Percentiles rank a stretch among this genome's conserved stretches.
These are phyloP conservation scores for Endocalyx cinctus DNA, from an alignment of 2,329 filamentous ascomycete genomes.

Conservation along the genomic window DNA sequence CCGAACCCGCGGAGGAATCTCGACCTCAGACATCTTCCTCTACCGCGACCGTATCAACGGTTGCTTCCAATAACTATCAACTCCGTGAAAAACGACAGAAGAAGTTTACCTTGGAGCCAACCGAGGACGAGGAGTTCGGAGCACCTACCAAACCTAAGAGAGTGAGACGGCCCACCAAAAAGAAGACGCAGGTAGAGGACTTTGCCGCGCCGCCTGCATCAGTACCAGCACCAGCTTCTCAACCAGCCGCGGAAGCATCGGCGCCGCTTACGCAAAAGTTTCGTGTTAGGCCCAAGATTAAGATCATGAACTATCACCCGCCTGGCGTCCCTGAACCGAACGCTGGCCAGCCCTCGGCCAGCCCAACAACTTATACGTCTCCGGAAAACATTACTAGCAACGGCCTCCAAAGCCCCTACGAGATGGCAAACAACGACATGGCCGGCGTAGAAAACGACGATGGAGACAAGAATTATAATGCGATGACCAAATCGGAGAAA, in stretches of 20 bases:
- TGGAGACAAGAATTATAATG: slow-evolving; percentile 48
- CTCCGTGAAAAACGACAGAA: slow-evolving; percentile 51
- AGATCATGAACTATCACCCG: slow-evolving; percentile 26
- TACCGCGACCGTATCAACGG: slow-evolving; percentile 44
- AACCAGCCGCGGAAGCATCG: slow-evolving; percentile 1
- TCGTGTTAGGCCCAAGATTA: no score
- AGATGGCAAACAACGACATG: slow-evolving; percentile 9
- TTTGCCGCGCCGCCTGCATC: slow-evolving; percentile 14
- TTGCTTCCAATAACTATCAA: slow-evolving; percentile 47
- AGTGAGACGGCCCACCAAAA: slow-evolving; percentile 21
- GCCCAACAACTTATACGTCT: slow-evolving; percentile 4
- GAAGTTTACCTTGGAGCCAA: slow-evolving; percentile 46
- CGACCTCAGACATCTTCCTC: slow-evolving; percentile 51
- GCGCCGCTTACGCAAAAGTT: not conserved
- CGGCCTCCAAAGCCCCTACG: slow-evolving; percentile 4
- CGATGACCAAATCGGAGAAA: slow-evolving; percentile 62
- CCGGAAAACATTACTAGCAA: slow-evolving; percentile 1
- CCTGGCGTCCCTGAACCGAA: slow-evolving; percentile 9
- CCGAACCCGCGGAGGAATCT: slow-evolving; percentile 37
- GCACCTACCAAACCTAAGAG: slow-evolving; percentile 26
- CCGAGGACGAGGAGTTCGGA: slow-evolving; percentile 32
- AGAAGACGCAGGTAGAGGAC: slow-evolving; percentile 13
- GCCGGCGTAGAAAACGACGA: slow-evolving; percentile 28
- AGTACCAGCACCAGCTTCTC: slow-evolving; percentile 6
- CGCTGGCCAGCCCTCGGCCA: slow-evolving; percentile 12